Evolutionary conservation across 1,284 basidiomycete genomes (phyloP), one percentile per base, ranked within the genome.

Genomic region (Inonotus obliquus): DNA sequence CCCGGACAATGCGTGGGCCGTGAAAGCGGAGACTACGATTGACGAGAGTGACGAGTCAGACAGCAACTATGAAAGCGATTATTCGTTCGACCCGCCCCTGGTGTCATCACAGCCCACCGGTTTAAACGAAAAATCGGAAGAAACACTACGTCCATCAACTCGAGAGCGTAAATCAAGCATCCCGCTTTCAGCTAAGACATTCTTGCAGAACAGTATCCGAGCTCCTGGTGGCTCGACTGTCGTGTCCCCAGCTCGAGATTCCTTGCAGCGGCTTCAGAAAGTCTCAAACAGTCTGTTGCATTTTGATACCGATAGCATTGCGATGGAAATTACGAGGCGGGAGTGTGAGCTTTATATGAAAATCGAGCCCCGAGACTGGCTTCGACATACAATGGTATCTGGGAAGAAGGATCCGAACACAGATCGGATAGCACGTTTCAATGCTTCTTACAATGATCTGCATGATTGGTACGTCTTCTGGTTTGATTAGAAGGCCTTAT

Each of bases 281-380:
- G 52, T 53, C 67, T 55, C 17, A 83, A 89, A 59, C 37, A 41
- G 25, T 38, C 39, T 64, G 19, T 41, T 61, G 32, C 59, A 64
- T 41, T 53, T 61, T 25, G 63, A 64, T 64, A 76, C 87, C 5
- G 77, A 78, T 7, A 81, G 85, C 35, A 81, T 92, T 63, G 90
- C 91, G 0, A 83, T 90, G 69, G 89, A 92, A 72, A 91, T 92
- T 62, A 91, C 89, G 44, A 79, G 86, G 59, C 72, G 86, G 29
- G 83, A 86, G 68, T 80, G 79, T 48, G 77, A 77, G 60, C 72
- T 84, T 48, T 92, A 92, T 70, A 70, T 89, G 67, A 76, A 79
- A 60, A 92, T 92, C 60, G 77, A 88, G 89, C 89, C 91, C 38
- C 82, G 90, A 57, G 83, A 92, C 70, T 92, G 90, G 90, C 77